Base-by-base conservation (phyloP, 192 early-diverging fungal genomes). In the Coemansia sp. region DNA sequence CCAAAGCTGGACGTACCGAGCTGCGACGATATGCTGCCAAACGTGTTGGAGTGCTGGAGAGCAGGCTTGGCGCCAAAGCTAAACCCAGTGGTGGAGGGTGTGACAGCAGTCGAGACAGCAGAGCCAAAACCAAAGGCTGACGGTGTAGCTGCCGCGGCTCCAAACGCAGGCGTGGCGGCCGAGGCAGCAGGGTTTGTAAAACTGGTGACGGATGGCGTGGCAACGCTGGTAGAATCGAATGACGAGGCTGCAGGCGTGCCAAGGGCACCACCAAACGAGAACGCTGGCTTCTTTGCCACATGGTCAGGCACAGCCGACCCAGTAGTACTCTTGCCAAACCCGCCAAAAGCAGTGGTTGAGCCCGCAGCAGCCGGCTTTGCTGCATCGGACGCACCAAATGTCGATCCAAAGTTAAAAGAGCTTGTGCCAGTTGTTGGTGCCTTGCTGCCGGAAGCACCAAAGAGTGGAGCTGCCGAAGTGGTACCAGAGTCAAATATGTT, bases 201-300 rank as follows among this genome's bases (percentile, higher is more conserved):
- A 33, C 72, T 68, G 8, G 75, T 61, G 6, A 35, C 70, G 1
- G 78, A 73, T 0, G 78, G 79, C 10, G 74, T 81, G 5, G 74
- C 62, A 27, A 76, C 68, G 19, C 63, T 68, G 9, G 79, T 48
- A 3, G 74, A 41, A 50, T 76, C 71, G 27, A 81, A 81, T 4
- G 73, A 70, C n/a, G 78, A 70, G n/a, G 78, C 78, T 36, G 70
- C 69, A 24, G 78, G 78, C 34, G 78, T 81, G 63, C 75, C 75
- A 54, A 74, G 54, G 13, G 16, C 35, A 19, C 60, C 42, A 7
- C 74, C 71, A 64, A 76, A 68, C 13, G 53, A 46, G 33, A 81
- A 77, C 39, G 48, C 39, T 7, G 68, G 72, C 62, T 74, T 74
- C 50, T 74, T 74, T 31, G 72, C 59, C 7, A 41, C 41, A 21